Percentiles rank a stretch among this genome's conserved stretches.
Evolutionary conservation across 768 basidiomycete species (phyloP).

Genomic region (Sarcodon sp.): DNA sequence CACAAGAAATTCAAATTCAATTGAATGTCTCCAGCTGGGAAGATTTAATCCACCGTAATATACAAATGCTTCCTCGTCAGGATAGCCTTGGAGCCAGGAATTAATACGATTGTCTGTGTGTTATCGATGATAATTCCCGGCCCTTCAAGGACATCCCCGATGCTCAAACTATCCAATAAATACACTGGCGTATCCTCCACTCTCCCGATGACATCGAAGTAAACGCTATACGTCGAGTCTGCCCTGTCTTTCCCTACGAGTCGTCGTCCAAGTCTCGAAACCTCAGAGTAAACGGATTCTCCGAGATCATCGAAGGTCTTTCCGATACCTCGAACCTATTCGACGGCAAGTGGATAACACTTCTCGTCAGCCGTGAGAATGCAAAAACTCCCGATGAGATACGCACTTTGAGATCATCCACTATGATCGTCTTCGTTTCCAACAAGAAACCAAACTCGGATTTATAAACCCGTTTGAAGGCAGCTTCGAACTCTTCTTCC

Average conservation of each 20-base stretch:
- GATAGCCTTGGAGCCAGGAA: conserved; percentile 57
- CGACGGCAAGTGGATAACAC: background rate
- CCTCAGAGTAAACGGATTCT: conserved; percentile 66
- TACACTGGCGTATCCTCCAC: conserved; percentile 74
- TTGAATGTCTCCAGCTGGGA: background rate
- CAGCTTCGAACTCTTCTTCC: conserved; percentile 61
- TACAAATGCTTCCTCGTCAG: conserved; percentile 60
- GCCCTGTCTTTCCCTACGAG: conserved; percentile 27
- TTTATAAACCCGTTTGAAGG: conserved; percentile 73
- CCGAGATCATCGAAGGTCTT: conserved; percentile 81
- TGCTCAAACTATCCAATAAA: conserved; percentile 45
- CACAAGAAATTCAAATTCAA: background rate
- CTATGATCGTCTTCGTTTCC: conserved; percentile 70
- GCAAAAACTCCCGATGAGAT: background rate
- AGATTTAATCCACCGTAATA: conserved; percentile 24
- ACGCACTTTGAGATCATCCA: conserved; percentile 81
- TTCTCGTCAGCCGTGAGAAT: background rate
- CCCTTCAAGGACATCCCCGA: conserved; percentile 66
- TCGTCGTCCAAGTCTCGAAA: conserved; percentile 35
- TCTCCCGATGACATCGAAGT: conserved; percentile 73
- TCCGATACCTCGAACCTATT: conserved; percentile 75
- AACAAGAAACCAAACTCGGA: conserved; percentile 87
- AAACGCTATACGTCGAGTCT: conserved; percentile 51
- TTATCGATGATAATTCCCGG: conserved; percentile 93
- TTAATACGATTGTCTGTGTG: conserved; percentile 89